Conservation (phyloP, 2,329 filamentous ascomycete species). For the Nothophaeocryptopus gaeumannii region DNA sequence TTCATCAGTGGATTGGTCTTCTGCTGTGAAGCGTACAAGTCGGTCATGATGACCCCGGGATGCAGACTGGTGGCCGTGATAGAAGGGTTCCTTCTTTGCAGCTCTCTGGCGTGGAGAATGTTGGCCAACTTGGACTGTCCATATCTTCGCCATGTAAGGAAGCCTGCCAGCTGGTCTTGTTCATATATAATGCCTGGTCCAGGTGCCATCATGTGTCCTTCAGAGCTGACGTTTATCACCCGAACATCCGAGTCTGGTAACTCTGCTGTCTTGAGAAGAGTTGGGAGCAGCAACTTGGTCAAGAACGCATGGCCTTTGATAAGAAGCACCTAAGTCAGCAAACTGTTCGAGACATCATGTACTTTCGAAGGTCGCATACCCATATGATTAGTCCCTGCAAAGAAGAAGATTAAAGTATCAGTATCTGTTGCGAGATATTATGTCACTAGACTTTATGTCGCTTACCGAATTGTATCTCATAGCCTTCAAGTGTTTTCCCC, state of each 20-base stretch:
- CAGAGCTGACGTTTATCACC: slow-evolving; percentile 44
- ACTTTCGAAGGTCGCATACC: too few relatives aligned
- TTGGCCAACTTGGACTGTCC: slow-evolving; percentile 61
- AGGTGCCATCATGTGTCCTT: slow-evolving; percentile 26
- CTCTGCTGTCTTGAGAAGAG: slow-evolving; percentile 40
- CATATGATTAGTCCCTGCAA: too few relatives aligned
- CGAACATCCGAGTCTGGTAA: slow-evolving; percentile 42
- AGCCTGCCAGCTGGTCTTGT: slow-evolving; percentile 33
- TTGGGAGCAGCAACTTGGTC: slow-evolving; percentile 47
- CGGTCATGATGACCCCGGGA: slow-evolving; percentile 63
- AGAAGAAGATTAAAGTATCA: too few relatives aligned
- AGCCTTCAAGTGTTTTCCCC: slow-evolving; percentile 46
- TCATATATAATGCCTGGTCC: slow-evolving; percentile 36
- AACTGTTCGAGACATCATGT: neutral
- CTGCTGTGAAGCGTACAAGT: slow-evolving; percentile 39
- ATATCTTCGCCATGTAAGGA: slow-evolving; percentile 49
- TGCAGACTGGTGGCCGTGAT: slow-evolving; percentile 62
- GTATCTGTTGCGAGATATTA: too few relatives aligned
- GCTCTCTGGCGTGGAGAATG: slow-evolving; percentile 60
- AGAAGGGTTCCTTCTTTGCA: slow-evolving; percentile 56
- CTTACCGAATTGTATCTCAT: slow-evolving; percentile 50
- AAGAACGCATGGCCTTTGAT: slow-evolving; percentile 52
- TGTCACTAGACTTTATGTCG: neutral
- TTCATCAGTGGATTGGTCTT: slow-evolving; percentile 12
- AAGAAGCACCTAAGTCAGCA: neutral